Percentiles rank a stretch among this genome's conserved stretches.
phyloP scores from a whole-genome alignment of 345 rosid species.

The Brassica nigra region DNA sequence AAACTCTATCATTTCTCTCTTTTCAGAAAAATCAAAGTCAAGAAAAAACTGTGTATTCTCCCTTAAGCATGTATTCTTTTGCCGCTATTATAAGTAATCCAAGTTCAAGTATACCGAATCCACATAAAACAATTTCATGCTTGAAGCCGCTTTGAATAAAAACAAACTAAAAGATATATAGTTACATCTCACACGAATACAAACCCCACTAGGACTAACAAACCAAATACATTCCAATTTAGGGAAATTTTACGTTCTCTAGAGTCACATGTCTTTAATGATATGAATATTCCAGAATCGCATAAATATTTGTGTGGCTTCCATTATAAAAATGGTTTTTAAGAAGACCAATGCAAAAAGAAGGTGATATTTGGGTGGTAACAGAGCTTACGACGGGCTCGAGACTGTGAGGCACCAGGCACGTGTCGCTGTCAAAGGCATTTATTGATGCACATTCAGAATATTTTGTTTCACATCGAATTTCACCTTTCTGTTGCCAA shows the following conservation, averaged over 20 bases:
- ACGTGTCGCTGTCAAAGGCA: conserved; percentile 36
- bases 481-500: background rate
- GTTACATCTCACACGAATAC: background rate
- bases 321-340: background rate
- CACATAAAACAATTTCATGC: background rate
- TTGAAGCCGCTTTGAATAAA: background rate
- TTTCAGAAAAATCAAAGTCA: background rate
- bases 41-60: background rate
- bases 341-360: conserved; percentile 23
- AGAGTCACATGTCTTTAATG: background rate
- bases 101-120: background rate
- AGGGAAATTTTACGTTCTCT: conserved; percentile 3
- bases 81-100: background rate
- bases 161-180: background rate
- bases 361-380: conserved; percentile 22
- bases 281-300: background rate
- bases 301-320: background rate
- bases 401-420: conserved; percentile 36
- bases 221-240: conserved; percentile 2
- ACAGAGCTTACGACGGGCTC: conserved; percentile 39
- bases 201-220: background rate
- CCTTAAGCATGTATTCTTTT: background rate
- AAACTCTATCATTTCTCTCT: background rate
- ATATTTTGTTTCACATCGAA: conserved; percentile 6
- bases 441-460: conserved; percentile 21